phyloP scores from a whole-genome alignment of 139 green algal genomes.

The Picochlorum sp. region DNA sequence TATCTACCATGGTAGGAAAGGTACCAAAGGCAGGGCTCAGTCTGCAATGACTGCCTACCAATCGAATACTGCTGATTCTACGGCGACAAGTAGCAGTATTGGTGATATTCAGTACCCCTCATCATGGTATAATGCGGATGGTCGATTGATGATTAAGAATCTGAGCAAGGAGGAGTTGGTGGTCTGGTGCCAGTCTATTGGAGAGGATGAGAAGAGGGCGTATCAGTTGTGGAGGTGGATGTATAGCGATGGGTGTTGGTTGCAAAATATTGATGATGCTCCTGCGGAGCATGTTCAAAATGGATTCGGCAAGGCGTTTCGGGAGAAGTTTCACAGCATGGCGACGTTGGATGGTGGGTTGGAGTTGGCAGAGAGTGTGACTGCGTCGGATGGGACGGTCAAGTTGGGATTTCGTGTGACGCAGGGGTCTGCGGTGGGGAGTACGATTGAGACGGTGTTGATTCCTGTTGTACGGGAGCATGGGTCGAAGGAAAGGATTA shows the following conservation, averaged over 20 bases:
- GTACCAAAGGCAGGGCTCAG: too few relatives aligned
- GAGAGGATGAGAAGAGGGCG: constrained; percentile 45
- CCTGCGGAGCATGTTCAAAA: constrained; percentile 19
- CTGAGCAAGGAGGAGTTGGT: constrained; percentile 57
- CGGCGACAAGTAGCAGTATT: too few relatives aligned
- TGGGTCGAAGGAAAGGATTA: constrained; percentile 43
- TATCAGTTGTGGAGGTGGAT: constrained; percentile 78
- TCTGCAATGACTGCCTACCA: background rate
- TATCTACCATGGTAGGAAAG: too few relatives aligned
- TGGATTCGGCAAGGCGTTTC: constrained; percentile 48
- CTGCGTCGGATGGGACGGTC: constrained; percentile 54
- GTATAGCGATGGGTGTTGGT: constrained; percentile 57
- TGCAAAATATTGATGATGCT: constrained; percentile 40
- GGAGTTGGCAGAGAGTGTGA: constrained; percentile 39
- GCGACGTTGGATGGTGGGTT: constrained; percentile 55
- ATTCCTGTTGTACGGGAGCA: constrained; percentile 56
- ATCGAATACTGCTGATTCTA: too few relatives aligned
- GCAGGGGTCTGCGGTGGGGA: constrained; percentile 19
- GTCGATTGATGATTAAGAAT: constrained; percentile 49
- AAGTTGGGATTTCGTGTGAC: constrained; percentile 70
- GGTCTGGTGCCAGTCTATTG: constrained; percentile 49
- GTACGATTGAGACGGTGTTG: constrained; percentile 66
- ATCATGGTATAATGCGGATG: constrained; percentile 26
- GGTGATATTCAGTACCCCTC: background rate
- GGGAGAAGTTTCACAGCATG: constrained; percentile 22